Evolutionary conservation across 345 rosid species (phyloP).

Genomic region (Excoecaria agallocha): DNA sequence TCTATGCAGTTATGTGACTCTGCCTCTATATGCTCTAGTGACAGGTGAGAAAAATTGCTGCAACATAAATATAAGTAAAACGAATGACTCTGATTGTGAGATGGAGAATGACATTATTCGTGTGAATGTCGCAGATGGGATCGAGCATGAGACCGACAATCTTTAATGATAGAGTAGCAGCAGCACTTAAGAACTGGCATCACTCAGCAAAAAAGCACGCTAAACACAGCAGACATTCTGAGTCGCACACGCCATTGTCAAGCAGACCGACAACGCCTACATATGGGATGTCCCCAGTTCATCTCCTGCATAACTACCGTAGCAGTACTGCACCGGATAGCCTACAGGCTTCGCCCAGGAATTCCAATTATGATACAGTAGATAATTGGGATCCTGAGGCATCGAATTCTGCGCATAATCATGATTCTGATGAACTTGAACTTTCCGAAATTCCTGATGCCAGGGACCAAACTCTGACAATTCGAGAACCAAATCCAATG

Average conservation of each 20-base stretch:
- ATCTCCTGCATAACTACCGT: constrained; percentile 52
- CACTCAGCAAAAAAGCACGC: constrained; percentile 54
- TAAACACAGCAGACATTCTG: constrained; percentile 53
- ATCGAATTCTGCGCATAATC: constrained; percentile 31
- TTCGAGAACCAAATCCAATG: constrained; percentile 19
- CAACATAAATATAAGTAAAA: too few relatives aligned
- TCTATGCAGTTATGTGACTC: constrained; percentile 88
- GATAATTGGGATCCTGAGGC: constrained; percentile 57
- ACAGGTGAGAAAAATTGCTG: constrained; percentile 52
- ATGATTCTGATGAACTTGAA: constrained; percentile 15
- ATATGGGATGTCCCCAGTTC: constrained; percentile 65
- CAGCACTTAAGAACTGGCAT: constrained; percentile 81
- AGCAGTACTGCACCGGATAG: constrained; percentile 45
- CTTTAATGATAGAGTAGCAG: constrained; percentile 69
- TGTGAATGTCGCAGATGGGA: constrained; percentile 62
- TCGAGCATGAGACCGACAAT: constrained; percentile 76
- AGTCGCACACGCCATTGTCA: constrained; percentile 46
- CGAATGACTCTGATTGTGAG: too few relatives aligned
- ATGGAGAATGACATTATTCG: not conserved
- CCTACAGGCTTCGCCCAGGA: constrained; percentile 40
- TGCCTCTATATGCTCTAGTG: constrained; percentile 94
- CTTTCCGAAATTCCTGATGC: constrained; percentile 6
- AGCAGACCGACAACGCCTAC: constrained; percentile 74
- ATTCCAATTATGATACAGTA: constrained; percentile 24
- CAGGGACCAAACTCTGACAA: constrained; percentile 17